Evolutionary conservation across 805 yeast genomes (phyloP), one percentile per base, ranked within the genome.

Genomic region (Cyberlindnera nakhonratchasimensis): DNA sequence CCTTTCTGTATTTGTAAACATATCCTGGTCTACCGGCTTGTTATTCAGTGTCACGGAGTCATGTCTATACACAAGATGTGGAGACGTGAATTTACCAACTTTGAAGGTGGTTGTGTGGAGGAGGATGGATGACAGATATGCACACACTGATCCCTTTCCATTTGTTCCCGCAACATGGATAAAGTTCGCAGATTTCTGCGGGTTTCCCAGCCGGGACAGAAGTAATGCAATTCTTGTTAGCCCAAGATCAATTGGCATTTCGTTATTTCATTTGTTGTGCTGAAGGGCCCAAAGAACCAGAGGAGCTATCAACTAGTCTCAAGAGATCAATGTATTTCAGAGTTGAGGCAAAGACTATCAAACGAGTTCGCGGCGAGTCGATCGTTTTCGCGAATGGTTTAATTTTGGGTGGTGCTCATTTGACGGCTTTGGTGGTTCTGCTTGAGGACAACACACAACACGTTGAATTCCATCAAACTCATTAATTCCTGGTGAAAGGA

Each of bases 91-190:
- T 47, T 82, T 75, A 1, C 98, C 98, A 39, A 80, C 77, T 21
- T 63, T 57, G 30, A 75, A 62, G 1, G 65, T 28, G 1, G 46
- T 42, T 2, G 58, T 67, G 77, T 69, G 12, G 61, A 59, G 17
- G 76, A 90, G 62, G 3, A 82, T 69, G 14, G 88, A 78, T 4
- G 88, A 72, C 8, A 93, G 45, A 58, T 89, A 90, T 0, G 96
- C 81, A 45, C 95, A 80, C 0, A 90, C 86, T 0, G 97, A 89
- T 0, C 99, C 99, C 58, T 91, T 91, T 0, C 99, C 99, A 58
- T 91, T 91, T 8, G 99, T 91, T 0, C 99, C 99, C 0, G 96
- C 96, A 4, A 93, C 74, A 58, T 93, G 99, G n/a, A 93, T 67
- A 1, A 88, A 80, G 47, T 77, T 75, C 55, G 79, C 78, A 5